These are phyloP conservation scores for Phytopythium helicoides DNA, from an alignment of 352 stramenopile genomes.

Conservation along the genomic window DNA sequence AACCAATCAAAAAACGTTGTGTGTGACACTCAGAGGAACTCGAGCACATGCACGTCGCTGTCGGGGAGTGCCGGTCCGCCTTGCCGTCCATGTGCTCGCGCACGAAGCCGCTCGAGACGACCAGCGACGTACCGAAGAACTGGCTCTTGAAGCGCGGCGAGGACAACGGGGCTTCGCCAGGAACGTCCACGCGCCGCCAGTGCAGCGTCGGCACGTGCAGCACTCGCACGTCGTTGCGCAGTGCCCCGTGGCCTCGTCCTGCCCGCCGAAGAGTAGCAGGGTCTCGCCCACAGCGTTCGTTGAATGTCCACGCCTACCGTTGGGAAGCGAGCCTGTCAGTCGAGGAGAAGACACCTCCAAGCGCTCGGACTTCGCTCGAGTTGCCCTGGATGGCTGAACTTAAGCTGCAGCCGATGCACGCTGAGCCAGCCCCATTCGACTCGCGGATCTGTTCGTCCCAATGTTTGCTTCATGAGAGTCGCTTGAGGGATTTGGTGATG, in stretches of 20 bases:
- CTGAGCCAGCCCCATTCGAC: conserved; percentile 60
- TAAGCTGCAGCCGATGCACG: conserved; percentile 33
- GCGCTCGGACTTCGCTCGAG: conserved; percentile 8
- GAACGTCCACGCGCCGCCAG: conserved; percentile 34
- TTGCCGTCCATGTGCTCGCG: conserved; percentile 28
- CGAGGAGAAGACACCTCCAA: conserved; percentile 37
- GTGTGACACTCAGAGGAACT: conserved; percentile 14
- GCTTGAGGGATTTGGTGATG: background rate
- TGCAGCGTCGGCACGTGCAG: conserved; percentile 26
- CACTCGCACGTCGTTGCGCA: conserved; percentile 52
- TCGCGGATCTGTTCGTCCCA: conserved; percentile 41
- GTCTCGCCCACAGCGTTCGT: conserved; percentile 53
- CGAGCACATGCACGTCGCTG: conserved; percentile 54
- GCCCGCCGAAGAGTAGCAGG: conserved; percentile 62
- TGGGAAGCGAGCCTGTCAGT: conserved; percentile 36
- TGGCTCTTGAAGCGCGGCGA: conserved; percentile 75
- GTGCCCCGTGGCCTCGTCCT: conserved; percentile 42
- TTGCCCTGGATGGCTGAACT: conserved; percentile 7
- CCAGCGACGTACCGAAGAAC: conserved; percentile 70
- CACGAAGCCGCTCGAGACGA: conserved; percentile 76
- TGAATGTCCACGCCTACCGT: conserved; percentile 49
- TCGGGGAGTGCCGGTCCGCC: conserved; percentile 57
- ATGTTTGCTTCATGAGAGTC: conserved; percentile 2
- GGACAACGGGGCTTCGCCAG: conserved; percentile 45
- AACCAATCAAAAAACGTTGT: background rate